Conservation (phyloP, 495 filamentous ascomycete species). For the Hyaloscypha variabilis region DNA sequence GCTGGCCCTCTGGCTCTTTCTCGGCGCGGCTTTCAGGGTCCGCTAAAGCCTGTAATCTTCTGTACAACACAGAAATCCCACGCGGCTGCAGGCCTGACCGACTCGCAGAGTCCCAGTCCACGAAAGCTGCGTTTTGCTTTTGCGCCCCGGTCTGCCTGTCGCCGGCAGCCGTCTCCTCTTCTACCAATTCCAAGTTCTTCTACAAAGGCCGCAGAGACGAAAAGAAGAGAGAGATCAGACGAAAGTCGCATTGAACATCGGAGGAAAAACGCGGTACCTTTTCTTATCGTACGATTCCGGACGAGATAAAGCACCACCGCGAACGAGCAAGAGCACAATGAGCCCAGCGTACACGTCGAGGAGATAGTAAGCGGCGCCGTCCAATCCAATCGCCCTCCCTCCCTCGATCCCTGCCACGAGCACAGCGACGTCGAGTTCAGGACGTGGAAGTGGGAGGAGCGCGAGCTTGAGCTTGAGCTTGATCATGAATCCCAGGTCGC, state of each 20-base stretch:
- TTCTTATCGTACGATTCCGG: background rate
- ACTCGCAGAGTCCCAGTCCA: too few species aligned
- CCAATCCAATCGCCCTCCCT: background rate
- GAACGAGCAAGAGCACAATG: background rate
- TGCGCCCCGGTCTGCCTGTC: background rate
- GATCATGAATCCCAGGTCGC: conserved; percentile 28
- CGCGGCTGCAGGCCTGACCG: conserved; percentile 9
- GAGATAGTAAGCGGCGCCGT: conserved; percentile 7
- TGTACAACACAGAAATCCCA: conserved; percentile 12
- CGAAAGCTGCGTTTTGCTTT: conserved; percentile 2
- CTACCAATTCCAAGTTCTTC: too few species aligned
- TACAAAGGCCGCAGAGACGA: too few species aligned
- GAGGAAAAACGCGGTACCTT: background rate
- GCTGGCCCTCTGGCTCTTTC: background rate
- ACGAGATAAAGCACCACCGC: background rate
- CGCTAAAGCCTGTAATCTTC: background rate
- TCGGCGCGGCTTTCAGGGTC: background rate
- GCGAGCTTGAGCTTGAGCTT: background rate
- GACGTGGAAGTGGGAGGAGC: background rate
- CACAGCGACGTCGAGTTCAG: background rate
- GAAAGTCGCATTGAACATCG: too few species aligned
- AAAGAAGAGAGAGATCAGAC: too few species aligned
- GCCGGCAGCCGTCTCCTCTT: too few species aligned
- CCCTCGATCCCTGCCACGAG: background rate
- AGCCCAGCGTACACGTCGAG: background rate